Conservation (phyloP, 169 alveolate genomes). For the Plasmodium knowlesi region DNA sequence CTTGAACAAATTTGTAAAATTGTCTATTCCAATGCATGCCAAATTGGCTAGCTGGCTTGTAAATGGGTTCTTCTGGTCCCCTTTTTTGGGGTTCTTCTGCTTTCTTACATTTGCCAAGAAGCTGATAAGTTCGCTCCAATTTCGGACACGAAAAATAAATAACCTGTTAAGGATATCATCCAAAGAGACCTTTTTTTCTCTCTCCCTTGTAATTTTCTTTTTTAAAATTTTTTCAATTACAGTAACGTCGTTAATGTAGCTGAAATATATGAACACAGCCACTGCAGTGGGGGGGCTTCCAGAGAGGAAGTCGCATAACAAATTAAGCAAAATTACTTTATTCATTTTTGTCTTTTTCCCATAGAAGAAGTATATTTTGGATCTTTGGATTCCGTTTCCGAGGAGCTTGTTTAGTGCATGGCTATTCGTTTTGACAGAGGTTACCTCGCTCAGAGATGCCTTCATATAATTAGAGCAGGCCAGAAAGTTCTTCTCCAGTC, state of each 20-base stretch:
- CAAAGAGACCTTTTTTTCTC: neutral
- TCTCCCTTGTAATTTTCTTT: slow-evolving; percentile 18
- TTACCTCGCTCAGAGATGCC: neutral
- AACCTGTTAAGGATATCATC: slow-evolving; percentile 28
- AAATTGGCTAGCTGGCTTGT: slow-evolving; percentile 1
- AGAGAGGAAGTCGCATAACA: slow-evolving; percentile 17
- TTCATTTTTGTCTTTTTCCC: slow-evolving; percentile 44
- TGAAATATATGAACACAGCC: slow-evolving; percentile 38
- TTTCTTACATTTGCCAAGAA: slow-evolving; percentile 15
- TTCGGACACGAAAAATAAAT: slow-evolving; percentile 19
- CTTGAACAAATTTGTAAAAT: slow-evolving; percentile 37
- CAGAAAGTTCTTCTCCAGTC: neutral
- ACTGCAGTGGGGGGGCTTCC: neutral
- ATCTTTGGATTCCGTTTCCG: slow-evolving; percentile 5
- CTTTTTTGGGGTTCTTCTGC: neutral
- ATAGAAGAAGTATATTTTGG: slow-evolving; percentile 37
- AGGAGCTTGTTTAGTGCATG: slow-evolving; percentile 15
- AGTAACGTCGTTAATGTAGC: slow-evolving; percentile 40
- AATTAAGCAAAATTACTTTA: slow-evolving; percentile 21
- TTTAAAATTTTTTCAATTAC: slow-evolving; percentile 6
- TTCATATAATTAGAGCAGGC: neutral
- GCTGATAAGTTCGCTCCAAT: slow-evolving; percentile 7
- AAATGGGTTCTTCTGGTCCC: neutral
- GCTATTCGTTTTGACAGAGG: slow-evolving; percentile 2
- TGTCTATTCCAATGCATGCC: slow-evolving; percentile 34